phyloP scores from a whole-genome alignment of 768 basidiomycete species.

The Pleurotus platypus region DNA sequence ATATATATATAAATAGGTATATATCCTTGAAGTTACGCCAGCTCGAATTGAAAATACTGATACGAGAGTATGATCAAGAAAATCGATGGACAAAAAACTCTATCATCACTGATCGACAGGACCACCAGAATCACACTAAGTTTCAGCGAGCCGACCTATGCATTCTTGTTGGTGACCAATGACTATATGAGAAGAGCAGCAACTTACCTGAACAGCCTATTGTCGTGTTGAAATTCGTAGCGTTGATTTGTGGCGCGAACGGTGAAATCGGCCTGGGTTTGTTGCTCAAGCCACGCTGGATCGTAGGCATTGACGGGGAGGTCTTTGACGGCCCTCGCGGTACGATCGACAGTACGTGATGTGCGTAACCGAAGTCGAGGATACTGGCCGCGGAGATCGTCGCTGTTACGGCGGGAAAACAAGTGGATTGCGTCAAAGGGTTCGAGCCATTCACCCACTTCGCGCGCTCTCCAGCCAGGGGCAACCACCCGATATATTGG shows the following conservation, averaged over 20 bases:
- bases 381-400: conserved; percentile 6
- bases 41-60: no score
- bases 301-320: conserved; percentile 18
- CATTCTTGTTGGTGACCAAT: no score
- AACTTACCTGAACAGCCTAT: neutral
- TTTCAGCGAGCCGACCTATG: no score
- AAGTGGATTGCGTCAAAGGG: conserved; percentile 16
- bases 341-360: neutral
- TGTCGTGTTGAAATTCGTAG: neutral
- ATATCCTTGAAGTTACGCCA: no score
- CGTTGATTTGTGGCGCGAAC: neutral
- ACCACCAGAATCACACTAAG: no score
- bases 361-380: conserved; percentile 2
- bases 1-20: no score
- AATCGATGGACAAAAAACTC: no score
- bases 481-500: no score
- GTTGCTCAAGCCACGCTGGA: conserved; percentile 8
- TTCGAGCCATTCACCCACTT: conserved; percentile 14
- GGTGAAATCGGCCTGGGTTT: neutral
- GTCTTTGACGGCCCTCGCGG: conserved; percentile 7
- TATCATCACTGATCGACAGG: no score
- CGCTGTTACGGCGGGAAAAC: conserved; percentile 2
- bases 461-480: conserved; percentile 1
- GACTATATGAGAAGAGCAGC: no score
- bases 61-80: no score